Conservation (phyloP, 1,284 basidiomycete genomes). For the Coniferiporia weirii region DNA sequence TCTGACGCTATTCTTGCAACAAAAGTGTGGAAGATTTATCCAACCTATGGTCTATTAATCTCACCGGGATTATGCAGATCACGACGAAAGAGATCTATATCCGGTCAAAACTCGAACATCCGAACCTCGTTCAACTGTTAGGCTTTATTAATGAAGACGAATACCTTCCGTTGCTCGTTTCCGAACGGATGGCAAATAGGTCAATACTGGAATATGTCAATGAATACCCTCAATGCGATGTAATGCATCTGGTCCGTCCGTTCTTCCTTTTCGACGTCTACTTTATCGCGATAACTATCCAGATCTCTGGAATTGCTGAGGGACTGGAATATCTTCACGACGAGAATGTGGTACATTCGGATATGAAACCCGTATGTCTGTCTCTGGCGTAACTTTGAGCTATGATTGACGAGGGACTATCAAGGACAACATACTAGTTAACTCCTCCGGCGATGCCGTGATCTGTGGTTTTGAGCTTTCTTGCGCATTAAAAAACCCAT, state of each 20-base stretch:
- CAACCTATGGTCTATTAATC: too few species aligned
- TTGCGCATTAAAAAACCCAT: neutral
- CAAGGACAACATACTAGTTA: conserved; percentile 17
- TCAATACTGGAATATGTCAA: neutral
- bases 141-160: neutral
- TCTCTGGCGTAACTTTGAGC: neutral
- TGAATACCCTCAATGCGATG: neutral
- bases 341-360: conserved; percentile 6
- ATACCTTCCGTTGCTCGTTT: neutral
- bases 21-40: too few species aligned
- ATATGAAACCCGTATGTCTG: conserved; percentile 7
- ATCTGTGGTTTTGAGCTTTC: conserved; percentile 11
- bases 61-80: neutral
- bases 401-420: neutral
- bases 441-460: neutral
- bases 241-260: neutral
- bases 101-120: conserved; percentile 1
- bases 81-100: neutral
- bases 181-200: conserved; percentile 7
- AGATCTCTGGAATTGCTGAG: neutral
- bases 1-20: neutral
- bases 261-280: neutral
- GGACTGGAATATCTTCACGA: conserved; percentile 12
- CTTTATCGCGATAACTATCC: neutral
- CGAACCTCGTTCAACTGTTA: conserved; percentile 1